Evolutionary conservation across 2,329 filamentous ascomycete genomes (phyloP), one percentile per base, ranked within the genome.

Genomic region (Trichoderma sp.): DNA sequence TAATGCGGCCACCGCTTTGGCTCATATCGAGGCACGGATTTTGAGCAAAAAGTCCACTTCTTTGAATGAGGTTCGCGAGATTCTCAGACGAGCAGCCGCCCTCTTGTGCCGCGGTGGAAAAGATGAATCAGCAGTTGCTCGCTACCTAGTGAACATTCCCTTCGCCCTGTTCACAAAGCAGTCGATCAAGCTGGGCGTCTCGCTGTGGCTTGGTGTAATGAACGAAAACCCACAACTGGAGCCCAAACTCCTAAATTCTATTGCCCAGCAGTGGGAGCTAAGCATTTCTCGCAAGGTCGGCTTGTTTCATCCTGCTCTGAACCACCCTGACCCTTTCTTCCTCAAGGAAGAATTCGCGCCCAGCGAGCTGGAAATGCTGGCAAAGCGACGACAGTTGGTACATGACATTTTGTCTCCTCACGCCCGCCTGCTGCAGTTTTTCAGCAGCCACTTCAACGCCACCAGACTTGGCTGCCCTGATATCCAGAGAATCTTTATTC

Each of bases 141-240:
- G 95, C 77, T 92, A 97, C 77, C 87, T 99, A 17, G 95, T 99
- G 73, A 91, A 90, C 75, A 96, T 99, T 73, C 97, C 96, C 0
- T 99, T 99, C 81, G 88, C 90, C 53, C 89, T 97, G 61, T 98
- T 99, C 80, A 97, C 92, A 6, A 97, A 97, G 80, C 93, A 97
- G 77, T 96, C 95, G 2, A 96, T 99, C 79, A 97, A 97, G 79
- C 89, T 98, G 65, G 97, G 96, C 6, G 92, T 98, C 43, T 98
- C 96, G 4, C 85, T 99, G 7, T 99, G 96, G 96, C 90, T 98
- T 73, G 96, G 96, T 30, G 93, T 98, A 15, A 97, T 98, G 77
- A 96, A 98, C 77, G 96, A 99, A 80, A 98, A 97, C 77, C 93
- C 95, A 3, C 88, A 89, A 70, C 91, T 98, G 81, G 94, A 97